Evolutionary conservation across 2,329 filamentous ascomycete genomes (phyloP).

Genomic region (Cladobotryum protrusum): DNA sequence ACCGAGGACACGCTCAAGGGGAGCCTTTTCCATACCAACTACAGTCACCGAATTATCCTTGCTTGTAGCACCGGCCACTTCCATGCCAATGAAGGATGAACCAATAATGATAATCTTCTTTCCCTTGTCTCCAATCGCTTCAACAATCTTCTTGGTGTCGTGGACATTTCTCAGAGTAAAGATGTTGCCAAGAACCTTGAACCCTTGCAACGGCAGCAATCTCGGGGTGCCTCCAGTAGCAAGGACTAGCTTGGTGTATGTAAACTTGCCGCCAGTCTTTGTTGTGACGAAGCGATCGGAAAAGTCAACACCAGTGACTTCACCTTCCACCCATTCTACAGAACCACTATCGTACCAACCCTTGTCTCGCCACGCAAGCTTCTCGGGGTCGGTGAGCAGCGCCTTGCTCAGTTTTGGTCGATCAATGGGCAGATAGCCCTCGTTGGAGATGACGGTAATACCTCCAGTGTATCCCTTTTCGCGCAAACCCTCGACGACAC

Average conservation of each 20-base stretch:
- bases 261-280: constrained; percentile 60
- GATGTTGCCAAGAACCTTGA: constrained; percentile 81
- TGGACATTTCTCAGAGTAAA: constrained; percentile 76
- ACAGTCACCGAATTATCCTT: constrained; percentile 80
- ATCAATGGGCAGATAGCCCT: constrained; percentile 84
- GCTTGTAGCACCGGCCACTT: constrained; percentile 77
- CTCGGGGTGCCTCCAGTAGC: constrained; percentile 79
- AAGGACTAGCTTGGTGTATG: constrained; percentile 84
- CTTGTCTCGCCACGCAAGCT: constrained; percentile 69
- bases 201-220: constrained; percentile 71
- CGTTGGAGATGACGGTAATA: constrained; percentile 77
- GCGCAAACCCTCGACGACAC: constrained; percentile 74
- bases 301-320: constrained; percentile 74
- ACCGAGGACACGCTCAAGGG: constrained; percentile 82
- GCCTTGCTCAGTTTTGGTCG: constrained; percentile 95
- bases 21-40: constrained; percentile 80
- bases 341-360: constrained; percentile 66
- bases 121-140: constrained; percentile 70
- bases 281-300: constrained; percentile 66
- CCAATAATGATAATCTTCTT: constrained; percentile 93
- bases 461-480: constrained; percentile 72
- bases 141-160: constrained; percentile 70
- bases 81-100: constrained; percentile 96
- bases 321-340: constrained; percentile 52
- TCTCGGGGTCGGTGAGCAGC: constrained; percentile 71